Percentiles rank a stretch among this genome's conserved stretches.
Conservation (phyloP, 192 early-diverging fungal genomes). For the Coemansia sp. region DNA sequence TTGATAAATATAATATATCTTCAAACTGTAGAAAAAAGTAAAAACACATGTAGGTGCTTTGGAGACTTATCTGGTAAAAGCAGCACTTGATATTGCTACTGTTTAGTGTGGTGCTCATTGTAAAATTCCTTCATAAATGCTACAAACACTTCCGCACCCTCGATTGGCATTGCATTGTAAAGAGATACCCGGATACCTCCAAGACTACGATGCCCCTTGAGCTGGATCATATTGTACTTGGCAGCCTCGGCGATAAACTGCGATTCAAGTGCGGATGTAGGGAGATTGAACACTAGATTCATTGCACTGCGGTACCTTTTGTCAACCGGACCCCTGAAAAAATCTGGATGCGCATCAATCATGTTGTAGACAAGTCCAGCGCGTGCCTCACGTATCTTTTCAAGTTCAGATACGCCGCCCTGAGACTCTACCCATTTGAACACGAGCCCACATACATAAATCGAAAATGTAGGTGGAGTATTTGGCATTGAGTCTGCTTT, state of each 20-base stretch:
- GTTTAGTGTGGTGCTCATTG: conserved; percentile 19
- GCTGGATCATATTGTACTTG: conserved; percentile 75
- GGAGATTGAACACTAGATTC: conserved; percentile 88
- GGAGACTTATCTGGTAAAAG: background rate
- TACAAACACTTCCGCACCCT: conserved; percentile 78
- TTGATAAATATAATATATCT: no score
- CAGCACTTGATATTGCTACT: background rate
- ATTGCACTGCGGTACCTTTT: conserved; percentile 70
- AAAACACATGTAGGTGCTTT: background rate
- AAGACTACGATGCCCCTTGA: conserved; percentile 93
- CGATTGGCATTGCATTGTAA: conserved; percentile 90
- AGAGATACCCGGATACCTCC: conserved; percentile 92
- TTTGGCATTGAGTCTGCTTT: conserved; percentile 90
- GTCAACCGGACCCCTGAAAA: conserved; percentile 70
- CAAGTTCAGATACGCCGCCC: conserved; percentile 63
- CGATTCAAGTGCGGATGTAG: conserved; percentile 66
- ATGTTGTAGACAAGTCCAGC: conserved; percentile 68
- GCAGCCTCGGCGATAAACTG: conserved; percentile 82
- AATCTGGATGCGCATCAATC: conserved; percentile 57
- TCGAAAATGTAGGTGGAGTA: conserved; percentile 91
- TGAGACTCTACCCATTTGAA: conserved; percentile 77
- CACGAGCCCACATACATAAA: conserved; percentile 90
- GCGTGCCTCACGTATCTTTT: conserved; percentile 69
- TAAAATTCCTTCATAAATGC: conserved; percentile 83
- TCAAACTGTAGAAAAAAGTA: background rate